Base-by-base conservation (phyloP, 768 basidiomycete species). In the Saitozyma podzolica region DNA sequence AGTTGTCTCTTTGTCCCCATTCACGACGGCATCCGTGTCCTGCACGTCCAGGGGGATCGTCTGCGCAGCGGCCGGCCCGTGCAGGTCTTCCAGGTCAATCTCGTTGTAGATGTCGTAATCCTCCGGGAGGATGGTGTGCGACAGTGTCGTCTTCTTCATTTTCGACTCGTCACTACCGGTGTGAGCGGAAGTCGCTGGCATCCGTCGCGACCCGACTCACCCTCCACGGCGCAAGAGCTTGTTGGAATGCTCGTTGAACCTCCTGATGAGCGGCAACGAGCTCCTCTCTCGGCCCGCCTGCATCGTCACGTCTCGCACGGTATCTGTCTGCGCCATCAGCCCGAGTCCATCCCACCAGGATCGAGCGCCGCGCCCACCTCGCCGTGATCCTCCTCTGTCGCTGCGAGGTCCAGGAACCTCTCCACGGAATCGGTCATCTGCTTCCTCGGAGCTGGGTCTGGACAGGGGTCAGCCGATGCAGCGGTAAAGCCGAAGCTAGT, bases 201-300 rank as follows among this genome's bases (percentile, higher is more conserved):
- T 47, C n/a, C 45, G 45, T 47, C 11, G 13, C 45, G 5, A 16
- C 16, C 45, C 8, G 19, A 65, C 64, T 54, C 40, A 71, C 77
- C 45, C 56, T 65, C 72, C 78, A 39, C 19, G 70, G 56, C 63
- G 88, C 13, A 98, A 81, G 9, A 97, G 82, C 67, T 92, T 82
- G 69, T 95, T 92, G 0, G 92, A 96, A 78, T 99, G 96, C 73
- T 97, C 92, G 72, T 98, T 99, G 81, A 99, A 98, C 76, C 94
- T 90, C 54, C 95, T 85, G 67, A 99, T 98, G 52, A 98, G 84
- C 0, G 96, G 96, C 20, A 99, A 80, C 11, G 91, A 89, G 42
- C 88, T 89, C 54, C 87, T 84, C 77, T 96, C 90, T 72, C 88
- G 85, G 14, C 96, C 96, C 13, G 95, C 87, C 76, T 91, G 91